phyloP scores from a whole-genome alignment of 768 basidiomycete genomes.

The Lentinula aciculospora region DNA sequence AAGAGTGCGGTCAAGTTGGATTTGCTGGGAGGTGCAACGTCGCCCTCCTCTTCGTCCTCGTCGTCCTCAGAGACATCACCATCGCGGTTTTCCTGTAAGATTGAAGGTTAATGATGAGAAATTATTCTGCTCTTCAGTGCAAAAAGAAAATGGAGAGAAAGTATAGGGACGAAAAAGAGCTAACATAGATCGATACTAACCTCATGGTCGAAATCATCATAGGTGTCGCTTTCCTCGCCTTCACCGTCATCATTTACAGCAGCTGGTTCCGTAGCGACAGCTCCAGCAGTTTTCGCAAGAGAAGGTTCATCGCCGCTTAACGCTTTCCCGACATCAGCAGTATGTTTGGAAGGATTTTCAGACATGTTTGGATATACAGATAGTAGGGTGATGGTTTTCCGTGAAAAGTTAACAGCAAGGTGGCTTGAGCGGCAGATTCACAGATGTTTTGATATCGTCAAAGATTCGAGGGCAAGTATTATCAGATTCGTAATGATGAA shows the following conservation, averaged over 20 bases:
- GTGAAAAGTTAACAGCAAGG: background rate
- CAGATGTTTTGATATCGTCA: background rate
- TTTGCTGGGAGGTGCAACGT: background rate
- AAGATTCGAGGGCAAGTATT: too few relatives aligned
- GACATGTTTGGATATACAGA: background rate
- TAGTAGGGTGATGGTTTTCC: background rate
- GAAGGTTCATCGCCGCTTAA: background rate
- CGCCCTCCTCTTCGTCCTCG: background rate
- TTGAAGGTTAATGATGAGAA: background rate
- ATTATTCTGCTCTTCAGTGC: background rate
- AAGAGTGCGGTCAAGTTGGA: slow-evolving; percentile 5
- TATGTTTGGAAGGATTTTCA: background rate
- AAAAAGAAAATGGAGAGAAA: background rate
- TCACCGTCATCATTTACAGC: background rate
- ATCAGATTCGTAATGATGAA: too few relatives aligned
- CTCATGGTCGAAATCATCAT: slow-evolving; percentile 7
- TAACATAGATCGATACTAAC: background rate
- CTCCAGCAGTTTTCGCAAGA: background rate
- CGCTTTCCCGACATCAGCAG: background rate
- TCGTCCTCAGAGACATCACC: background rate
- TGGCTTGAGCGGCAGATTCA: background rate
- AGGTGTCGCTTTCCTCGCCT: slow-evolving; percentile 6
- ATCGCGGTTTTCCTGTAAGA: background rate
- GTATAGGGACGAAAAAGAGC: background rate
- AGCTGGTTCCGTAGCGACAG: background rate